These are phyloP conservation scores for Zygoascus meyerae DNA, from an alignment of 1,139 yeast species.

Conservation along the genomic window DNA sequence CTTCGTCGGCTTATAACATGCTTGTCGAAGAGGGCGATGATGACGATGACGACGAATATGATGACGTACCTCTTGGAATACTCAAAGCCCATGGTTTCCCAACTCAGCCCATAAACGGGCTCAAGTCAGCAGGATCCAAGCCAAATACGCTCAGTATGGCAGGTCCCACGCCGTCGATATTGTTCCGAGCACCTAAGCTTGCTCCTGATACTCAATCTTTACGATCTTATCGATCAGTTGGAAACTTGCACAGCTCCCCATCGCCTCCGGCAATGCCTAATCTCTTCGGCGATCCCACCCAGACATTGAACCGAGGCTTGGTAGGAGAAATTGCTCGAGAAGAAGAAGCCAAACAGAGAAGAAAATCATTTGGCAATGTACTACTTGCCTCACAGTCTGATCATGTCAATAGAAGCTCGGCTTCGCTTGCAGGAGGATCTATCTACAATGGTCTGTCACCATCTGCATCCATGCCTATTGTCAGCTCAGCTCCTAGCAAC, in stretches of 20 bases:
- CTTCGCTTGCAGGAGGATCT: constrained; percentile 11
- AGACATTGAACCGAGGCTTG: constrained; percentile 31
- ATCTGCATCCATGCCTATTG: neutral
- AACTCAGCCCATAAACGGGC: constrained; percentile 4
- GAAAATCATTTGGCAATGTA: constrained; percentile 22
- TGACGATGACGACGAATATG: constrained; percentile 35
- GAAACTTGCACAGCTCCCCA: constrained; percentile 3
- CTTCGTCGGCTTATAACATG: constrained; percentile 11
- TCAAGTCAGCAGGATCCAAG: neutral
- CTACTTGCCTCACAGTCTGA: constrained; percentile 8
- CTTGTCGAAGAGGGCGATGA: constrained; percentile 17
- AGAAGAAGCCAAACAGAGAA: constrained; percentile 34
- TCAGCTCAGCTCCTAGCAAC: constrained; percentile 9
- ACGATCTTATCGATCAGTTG: constrained; percentile 10
- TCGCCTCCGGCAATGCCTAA: constrained; percentile 12
- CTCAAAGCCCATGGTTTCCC: constrained; percentile 40
- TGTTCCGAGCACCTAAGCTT: constrained; percentile 12
- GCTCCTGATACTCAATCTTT: constrained; percentile 14
- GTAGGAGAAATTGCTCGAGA: constrained; percentile 39
- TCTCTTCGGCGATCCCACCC: constrained; percentile 24
- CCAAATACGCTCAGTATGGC: constrained; percentile 12
- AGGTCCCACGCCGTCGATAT: constrained; percentile 3
- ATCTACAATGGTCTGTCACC: constrained; percentile 13
- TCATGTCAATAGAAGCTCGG: neutral
- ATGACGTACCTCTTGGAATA: constrained; percentile 39